A percentile compares a stretch with the other conserved stretches of the same genome.
Conservation (phyloP, 1,284 basidiomycete genomes). For the Phlebopus sp. region DNA sequence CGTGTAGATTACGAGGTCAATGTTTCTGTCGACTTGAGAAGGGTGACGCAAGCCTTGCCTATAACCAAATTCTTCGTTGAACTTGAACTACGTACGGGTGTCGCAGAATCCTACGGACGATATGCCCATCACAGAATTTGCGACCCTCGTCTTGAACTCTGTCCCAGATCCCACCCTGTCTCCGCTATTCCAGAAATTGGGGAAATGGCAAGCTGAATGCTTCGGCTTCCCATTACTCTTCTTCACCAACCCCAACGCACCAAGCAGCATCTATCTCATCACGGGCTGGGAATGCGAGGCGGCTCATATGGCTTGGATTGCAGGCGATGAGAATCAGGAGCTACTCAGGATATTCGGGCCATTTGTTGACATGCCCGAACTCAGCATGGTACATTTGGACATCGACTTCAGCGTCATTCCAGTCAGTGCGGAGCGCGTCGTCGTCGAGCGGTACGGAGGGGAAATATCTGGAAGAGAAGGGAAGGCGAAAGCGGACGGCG, state of each 20-base stretch:
- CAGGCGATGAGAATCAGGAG: constrained; percentile 39
- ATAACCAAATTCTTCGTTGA: too few relatives aligned
- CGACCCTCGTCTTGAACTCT: constrained; percentile 30
- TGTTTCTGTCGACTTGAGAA: too few relatives aligned
- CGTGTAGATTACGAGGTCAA: too few relatives aligned
- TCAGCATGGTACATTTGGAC: constrained; percentile 39
- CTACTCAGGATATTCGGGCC: constrained; percentile 33
- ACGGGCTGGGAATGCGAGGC: constrained; percentile 44
- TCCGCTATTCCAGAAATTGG: constrained; percentile 26
- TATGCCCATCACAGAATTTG: constrained; percentile 41
- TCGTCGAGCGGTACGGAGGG: constrained; percentile 10
- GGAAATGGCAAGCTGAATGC: constrained; percentile 35
- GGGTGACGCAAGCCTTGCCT: too few relatives aligned
- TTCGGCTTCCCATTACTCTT: constrained; percentile 41
- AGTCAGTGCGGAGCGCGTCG: constrained; percentile 6
- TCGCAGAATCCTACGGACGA: too few relatives aligned
- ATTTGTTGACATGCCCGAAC: constrained; percentile 28
- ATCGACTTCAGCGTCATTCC: constrained; percentile 37
- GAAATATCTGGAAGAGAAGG: neutral
- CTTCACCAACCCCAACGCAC: constrained; percentile 28
- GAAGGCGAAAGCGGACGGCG: neutral
- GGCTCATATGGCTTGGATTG: constrained; percentile 43
- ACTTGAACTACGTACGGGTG: too few relatives aligned
- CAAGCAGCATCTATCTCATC: constrained; percentile 36
- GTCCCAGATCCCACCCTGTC: constrained; percentile 23